A percentile compares a stretch with the other conserved stretches of the same genome.
Evolutionary conservation across 2,329 filamentous ascomycete species (phyloP).

Genomic region (Nemania serpens): DNA sequence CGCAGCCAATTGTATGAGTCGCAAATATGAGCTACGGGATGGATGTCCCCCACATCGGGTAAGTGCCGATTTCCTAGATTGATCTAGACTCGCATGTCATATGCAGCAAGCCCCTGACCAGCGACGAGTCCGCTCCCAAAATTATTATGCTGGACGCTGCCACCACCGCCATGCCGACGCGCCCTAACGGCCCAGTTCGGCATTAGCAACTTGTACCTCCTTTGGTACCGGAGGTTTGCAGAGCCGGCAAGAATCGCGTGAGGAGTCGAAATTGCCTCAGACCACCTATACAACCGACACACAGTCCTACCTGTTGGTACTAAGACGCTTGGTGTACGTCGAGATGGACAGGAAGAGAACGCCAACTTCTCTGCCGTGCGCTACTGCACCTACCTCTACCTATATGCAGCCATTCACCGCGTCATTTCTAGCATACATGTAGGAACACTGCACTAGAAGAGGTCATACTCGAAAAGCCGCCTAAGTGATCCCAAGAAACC

Average conservation of each 20-base stretch:
- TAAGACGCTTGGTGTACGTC: too few relatives aligned
- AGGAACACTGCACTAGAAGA: background rate
- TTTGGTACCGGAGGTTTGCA: background rate
- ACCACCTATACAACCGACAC: too few relatives aligned
- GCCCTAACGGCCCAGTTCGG: background rate
- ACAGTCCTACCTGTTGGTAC: too few relatives aligned
- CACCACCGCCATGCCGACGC: background rate
- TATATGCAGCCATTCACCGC: too few relatives aligned
- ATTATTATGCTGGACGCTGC: background rate
- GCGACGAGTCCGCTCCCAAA: too few relatives aligned
- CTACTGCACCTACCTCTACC: too few relatives aligned
- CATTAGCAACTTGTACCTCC: too few relatives aligned
- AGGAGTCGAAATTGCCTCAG: too few relatives aligned
- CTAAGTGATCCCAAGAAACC: background rate
- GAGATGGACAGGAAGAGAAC: too few relatives aligned
- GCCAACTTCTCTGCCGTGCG: too few relatives aligned
- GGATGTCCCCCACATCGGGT: background rate
- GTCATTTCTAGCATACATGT: too few relatives aligned
- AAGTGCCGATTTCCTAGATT: conserved; percentile 8
- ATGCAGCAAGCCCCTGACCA: conserved; percentile 9
- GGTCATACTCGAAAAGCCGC: background rate
- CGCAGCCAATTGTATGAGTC: conserved; percentile 10
- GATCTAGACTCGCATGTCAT: conserved; percentile 22
- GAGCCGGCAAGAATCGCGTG: background rate
- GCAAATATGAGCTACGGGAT: conserved; percentile 8